Evolutionary conservation across 768 basidiomycete genomes (phyloP).

Genomic region (Hydnum rufescens): DNA sequence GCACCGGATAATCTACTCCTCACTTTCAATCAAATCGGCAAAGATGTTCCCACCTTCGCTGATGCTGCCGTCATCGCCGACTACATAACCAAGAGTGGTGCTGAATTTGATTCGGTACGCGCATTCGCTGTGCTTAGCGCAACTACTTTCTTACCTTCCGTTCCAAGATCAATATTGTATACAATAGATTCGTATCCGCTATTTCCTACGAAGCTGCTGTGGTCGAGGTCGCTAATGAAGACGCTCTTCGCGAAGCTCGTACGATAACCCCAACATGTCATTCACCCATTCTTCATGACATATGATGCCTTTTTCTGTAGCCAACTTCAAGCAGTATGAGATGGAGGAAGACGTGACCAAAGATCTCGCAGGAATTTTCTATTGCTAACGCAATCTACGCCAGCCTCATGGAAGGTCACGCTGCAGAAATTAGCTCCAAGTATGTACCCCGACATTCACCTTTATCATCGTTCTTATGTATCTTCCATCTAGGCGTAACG

Average conservation of each 20-base stretch:
- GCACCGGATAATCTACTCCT: conserved; percentile 47
- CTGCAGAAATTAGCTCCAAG: conserved; percentile 86
- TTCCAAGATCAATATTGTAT: conserved; percentile 34
- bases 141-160: background rate
- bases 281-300: background rate
- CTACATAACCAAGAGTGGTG: conserved; percentile 66
- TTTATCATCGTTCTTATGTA: background rate
- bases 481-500: conserved; percentile 52
- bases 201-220: conserved; percentile 71
- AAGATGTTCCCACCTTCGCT: conserved; percentile 91
- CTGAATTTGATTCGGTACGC: conserved; percentile 61
- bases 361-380: conserved; percentile 86
- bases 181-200: conserved; percentile 77
- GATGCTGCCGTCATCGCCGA: conserved; percentile 92
- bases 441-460: conserved; percentile 18
- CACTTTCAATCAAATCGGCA: conserved; percentile 95
- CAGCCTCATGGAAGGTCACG: conserved; percentile 84
- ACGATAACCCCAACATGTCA: conserved; percentile 17
- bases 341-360: conserved; percentile 92
- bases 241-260: conserved; percentile 65
- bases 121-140: background rate
- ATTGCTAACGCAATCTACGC: conserved; percentile 93
- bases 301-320: conserved; percentile 20
- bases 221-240: conserved; percentile 64
- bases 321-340: conserved; percentile 88